Conservation (phyloP, 1,284 basidiomycete genomes). For the Ceratobasidium sp. region DNA sequence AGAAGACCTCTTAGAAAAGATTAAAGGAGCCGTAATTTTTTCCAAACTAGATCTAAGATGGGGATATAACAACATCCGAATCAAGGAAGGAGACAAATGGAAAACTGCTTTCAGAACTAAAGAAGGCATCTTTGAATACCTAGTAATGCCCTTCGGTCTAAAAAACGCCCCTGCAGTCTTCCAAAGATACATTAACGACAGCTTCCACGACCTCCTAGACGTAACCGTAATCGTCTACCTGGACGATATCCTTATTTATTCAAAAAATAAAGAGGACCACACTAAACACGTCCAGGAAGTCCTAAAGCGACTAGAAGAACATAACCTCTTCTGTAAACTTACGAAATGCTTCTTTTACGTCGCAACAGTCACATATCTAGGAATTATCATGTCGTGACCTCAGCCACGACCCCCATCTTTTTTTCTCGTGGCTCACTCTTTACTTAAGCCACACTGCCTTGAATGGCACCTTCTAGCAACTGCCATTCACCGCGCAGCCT, state of each 20-base stretch:
- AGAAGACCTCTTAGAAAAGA: background rate
- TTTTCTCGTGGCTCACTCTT: too few relatives aligned
- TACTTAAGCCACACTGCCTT: too few relatives aligned
- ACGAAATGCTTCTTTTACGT: conserved; percentile 3
- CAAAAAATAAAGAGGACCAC: conserved; percentile 52
- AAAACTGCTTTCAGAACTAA: too few relatives aligned
- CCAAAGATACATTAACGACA: too few relatives aligned
- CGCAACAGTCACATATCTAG: background rate
- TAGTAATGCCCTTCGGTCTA: too few relatives aligned
- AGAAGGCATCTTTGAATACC: too few relatives aligned
- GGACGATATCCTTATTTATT: conserved; percentile 42
- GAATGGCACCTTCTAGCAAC: too few relatives aligned
- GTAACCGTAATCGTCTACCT: conserved; percentile 46
- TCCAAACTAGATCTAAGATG: conserved; percentile 29
- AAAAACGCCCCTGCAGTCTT: too few relatives aligned
- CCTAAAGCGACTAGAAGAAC: conserved; percentile 56
- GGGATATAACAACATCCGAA: conserved; percentile 17
- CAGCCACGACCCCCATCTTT: too few relatives aligned
- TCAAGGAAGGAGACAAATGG: too few relatives aligned
- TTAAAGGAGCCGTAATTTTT: conserved; percentile 17
- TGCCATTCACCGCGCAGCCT: too few relatives aligned
- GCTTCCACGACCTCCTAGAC: conserved; percentile 44
- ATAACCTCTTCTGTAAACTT: background rate
- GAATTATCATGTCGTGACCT: conserved; percentile 60
- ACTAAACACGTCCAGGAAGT: conserved; percentile 56